Evolutionary conservation across 352 stramenopile genomes (phyloP).

Genomic region (Globisporangium splendens): DNA sequence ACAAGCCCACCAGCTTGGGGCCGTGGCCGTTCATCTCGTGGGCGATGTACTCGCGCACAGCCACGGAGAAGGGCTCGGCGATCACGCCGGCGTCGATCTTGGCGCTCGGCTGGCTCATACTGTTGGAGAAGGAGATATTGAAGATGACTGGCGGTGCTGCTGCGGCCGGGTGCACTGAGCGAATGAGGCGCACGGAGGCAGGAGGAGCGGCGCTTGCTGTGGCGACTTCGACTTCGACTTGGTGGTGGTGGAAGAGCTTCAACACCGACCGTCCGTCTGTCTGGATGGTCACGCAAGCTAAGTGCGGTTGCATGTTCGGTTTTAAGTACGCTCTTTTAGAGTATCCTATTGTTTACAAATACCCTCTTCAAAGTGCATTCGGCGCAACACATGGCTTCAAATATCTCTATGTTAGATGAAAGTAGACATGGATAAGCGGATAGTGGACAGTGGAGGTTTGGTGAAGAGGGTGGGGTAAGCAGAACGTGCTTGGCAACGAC

Average conservation of each 20-base stretch:
- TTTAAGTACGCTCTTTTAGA: too few species aligned
- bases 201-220: not conserved
- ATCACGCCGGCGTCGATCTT: slow-evolving; percentile 85
- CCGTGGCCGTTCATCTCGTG: slow-evolving; percentile 72
- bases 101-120: slow-evolving; percentile 9
- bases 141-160: not conserved
- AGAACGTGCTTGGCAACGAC: not conserved
- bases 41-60: slow-evolving; percentile 81
- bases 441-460: not conserved
- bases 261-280: not conserved
- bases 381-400: too few species aligned
- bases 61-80: slow-evolving; percentile 82
- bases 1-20: slow-evolving; percentile 87
- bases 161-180: not conserved
- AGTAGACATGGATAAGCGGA: not conserved
- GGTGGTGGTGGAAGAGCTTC: slow-evolving; percentile 1
- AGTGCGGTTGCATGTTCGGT: too few species aligned
- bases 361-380: not conserved
- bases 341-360: too few species aligned
- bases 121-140: not conserved
- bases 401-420: not conserved
- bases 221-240: not conserved
- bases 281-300: not conserved
- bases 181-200: not conserved
- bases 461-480: not conserved